Evolutionary conservation across 2,329 filamentous ascomycete genomes (phyloP), one percentile per base, ranked within the genome.

Genomic region (Triangularia setosa): DNA sequence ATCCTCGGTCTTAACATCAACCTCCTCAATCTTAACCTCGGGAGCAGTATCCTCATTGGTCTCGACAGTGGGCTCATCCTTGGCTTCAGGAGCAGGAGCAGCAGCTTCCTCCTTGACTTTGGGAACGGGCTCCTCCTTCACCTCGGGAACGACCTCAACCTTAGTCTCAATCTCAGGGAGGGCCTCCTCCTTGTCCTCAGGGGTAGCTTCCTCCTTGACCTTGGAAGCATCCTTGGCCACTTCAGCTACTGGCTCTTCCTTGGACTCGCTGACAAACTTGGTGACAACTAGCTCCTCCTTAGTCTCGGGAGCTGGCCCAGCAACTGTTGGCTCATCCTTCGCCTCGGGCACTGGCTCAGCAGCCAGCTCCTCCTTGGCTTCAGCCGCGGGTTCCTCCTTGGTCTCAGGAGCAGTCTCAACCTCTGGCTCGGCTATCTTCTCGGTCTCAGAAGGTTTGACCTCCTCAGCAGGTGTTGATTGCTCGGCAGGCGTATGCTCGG

Each of bases 161-260:
- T 54, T 58, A 21, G 54, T 24, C 27, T 64, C 62, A 9, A 58
- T 24, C 27, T 64, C 62, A 9, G 60, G n/a, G 28, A 54, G 3
- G n/a, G 11, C 48, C 35, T 64, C 58, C 18, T 59, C 33, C 33
- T 61, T 56, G 23, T 21, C 25, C 33, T 44, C 60, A 18, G 25
- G 4, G n/a, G 44, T 44, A 44, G 35, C 30, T 44, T 60, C 24
- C 7, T 55, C 52, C 52, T 55, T 53, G 48, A 12, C 18, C 24
- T 53, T 18, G 8, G 48, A 9, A 24, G 21, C 48, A 53, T 16
- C 54, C 16, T 18, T 16, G 25, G 21, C 40, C 14, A 27, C 60
- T 27, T 57, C 30, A 5, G 23, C 40, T 16, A 16, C 48, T 3
- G n/a, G 16, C n/a, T 62, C 60, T 9, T 21, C 60, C 60, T 62